Evolutionary conservation across 129 eudicot genomes (phyloP).

Genomic region (Silybum marianum): DNA sequence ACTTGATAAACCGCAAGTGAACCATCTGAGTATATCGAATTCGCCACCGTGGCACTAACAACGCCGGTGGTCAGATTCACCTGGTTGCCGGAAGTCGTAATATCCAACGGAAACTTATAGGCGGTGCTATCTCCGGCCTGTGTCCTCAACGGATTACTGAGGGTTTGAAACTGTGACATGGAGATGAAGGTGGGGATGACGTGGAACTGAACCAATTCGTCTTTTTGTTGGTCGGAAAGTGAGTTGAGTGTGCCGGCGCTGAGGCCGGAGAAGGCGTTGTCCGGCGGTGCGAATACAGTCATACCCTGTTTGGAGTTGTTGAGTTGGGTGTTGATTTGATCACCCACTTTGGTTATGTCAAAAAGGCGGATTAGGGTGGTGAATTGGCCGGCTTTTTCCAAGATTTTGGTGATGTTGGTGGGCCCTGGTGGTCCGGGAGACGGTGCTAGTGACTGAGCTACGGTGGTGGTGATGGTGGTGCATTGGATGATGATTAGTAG

Average conservation of each 20-base stretch:
- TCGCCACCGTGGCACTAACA: conserved; percentile 60
- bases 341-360: conserved; percentile 50
- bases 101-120: conserved; percentile 65
- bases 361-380: conserved; percentile 71
- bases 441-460: conserved; percentile 55
- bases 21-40: conserved; percentile 57
- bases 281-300: conserved; percentile 79
- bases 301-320: conserved; percentile 82
- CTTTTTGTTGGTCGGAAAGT: conserved; percentile 72
- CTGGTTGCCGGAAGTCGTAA: conserved; percentile 64
- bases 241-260: conserved; percentile 78
- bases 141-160: conserved; percentile 82
- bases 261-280: conserved; percentile 76
- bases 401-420: conserved; percentile 73
- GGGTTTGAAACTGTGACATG: conserved; percentile 73
- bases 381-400: conserved; percentile 85
- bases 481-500: conserved; percentile 20
- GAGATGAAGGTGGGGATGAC: conserved; percentile 56
- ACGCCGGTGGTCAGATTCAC: conserved; percentile 88
- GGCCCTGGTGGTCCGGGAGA: conserved; percentile 78
- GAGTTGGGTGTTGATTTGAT: conserved; percentile 84
- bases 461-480: conserved; percentile 40
- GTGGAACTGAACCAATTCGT: conserved; percentile 68
- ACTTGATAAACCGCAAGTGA: conserved; percentile 86
- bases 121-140: conserved; percentile 70